These are phyloP conservation scores for Aurifilum marmelostoma DNA, from an alignment of 2,329 filamentous ascomycete species.

Conservation along the genomic window DNA sequence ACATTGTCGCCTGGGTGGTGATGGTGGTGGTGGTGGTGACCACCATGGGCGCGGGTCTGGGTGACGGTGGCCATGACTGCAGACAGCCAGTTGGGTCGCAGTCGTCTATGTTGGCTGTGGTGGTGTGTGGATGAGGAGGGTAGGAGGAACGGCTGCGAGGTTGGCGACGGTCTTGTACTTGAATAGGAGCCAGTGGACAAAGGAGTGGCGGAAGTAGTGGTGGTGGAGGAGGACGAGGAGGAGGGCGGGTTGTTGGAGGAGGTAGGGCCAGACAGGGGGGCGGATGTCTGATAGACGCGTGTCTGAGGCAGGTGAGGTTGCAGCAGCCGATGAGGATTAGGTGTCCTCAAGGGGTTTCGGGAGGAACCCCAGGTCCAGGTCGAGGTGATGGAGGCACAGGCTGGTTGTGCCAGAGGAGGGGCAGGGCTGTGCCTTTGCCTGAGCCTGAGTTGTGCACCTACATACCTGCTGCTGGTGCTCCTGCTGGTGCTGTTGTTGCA, in stretches of 20 bases:
- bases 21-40: constrained; percentile 57
- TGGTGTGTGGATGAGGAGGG: constrained; percentile 25
- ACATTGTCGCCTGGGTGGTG: constrained; percentile 85
- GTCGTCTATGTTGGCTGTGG: constrained; percentile 20
- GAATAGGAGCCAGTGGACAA: constrained; percentile 24
- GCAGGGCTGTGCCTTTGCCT: not conserved
- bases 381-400: constrained; percentile 14
- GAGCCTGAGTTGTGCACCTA: constrained; percentile 21
- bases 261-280: constrained; percentile 28
- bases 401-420: constrained; percentile 14
- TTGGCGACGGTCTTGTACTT: constrained; percentile 19
- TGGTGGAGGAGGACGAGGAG: constrained; percentile 29
- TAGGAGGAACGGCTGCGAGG: constrained; percentile 22
- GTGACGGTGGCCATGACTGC: constrained; percentile 33
- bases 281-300: constrained; percentile 38
- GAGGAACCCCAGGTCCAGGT: constrained; percentile 5
- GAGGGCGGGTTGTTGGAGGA: constrained; percentile 26
- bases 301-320: constrained; percentile 19
- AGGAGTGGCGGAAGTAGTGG: constrained; percentile 18
- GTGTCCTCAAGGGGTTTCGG: constrained; percentile 37
- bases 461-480: constrained; percentile 7
- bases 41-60: constrained; percentile 48
- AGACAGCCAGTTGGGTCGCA: constrained; percentile 33
- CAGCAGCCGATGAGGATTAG: constrained; percentile 36
- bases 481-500: constrained; percentile 6